Evolutionary conservation across 371 early-diverging fungal genomes (phyloP).

Genomic region (Mucor irregularis): DNA sequence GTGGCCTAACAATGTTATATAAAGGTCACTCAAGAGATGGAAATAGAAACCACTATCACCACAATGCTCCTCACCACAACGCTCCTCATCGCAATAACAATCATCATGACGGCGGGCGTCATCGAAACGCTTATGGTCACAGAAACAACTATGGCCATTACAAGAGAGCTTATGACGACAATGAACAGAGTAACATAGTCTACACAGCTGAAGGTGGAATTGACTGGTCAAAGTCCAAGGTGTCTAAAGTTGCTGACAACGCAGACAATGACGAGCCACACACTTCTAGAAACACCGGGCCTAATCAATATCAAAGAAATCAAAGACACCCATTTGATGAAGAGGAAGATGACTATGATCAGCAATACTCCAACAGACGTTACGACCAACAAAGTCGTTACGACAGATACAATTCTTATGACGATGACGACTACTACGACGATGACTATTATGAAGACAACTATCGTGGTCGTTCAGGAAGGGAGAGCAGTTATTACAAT

Average conservation of each 20-base stretch:
- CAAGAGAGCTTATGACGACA: background rate
- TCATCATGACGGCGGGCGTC: background rate
- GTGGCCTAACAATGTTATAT: background rate
- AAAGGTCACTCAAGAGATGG: background rate
- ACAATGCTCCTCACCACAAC: background rate
- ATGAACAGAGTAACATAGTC: background rate
- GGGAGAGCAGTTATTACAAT: too few relatives aligned
- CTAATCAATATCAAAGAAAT: background rate
- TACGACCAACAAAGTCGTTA: background rate
- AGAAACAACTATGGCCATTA: background rate
- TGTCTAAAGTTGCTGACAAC: background rate
- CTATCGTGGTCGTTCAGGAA: too few relatives aligned
- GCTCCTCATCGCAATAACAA: too few relatives aligned
- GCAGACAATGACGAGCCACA: background rate
- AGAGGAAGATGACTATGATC: background rate
- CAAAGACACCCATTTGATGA: too few relatives aligned
- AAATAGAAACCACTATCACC: background rate
- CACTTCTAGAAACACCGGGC: background rate
- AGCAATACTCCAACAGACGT: background rate
- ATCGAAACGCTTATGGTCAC: background rate
- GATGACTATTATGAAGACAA: background rate
- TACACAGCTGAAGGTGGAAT: constrained; percentile 14
- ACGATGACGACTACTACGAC: background rate
- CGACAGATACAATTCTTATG: background rate
- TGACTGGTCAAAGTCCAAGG: background rate